Conservation (phyloP, 148 eudicot genomes). For the Heliosperma pusillum region DNA sequence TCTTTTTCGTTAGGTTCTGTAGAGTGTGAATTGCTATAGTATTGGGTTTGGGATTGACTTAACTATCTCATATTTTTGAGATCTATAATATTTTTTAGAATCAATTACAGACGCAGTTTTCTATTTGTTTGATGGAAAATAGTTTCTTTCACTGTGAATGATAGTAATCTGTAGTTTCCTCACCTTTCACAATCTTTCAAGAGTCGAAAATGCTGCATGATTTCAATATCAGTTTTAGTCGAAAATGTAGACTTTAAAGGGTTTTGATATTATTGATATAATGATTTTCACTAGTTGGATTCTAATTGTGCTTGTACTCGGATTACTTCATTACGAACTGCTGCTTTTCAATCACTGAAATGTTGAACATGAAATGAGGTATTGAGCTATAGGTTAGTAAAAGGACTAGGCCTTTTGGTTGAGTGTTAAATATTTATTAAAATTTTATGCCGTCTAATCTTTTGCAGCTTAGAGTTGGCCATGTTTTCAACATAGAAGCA, state of each 20-base stretch:
- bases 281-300: slow-evolving; percentile 7
- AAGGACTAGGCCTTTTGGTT: no score
- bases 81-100: neutral
- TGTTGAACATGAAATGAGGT: neutral
- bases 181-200: neutral
- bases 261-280: neutral
- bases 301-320: neutral
- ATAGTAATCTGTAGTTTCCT: neutral
- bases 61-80: neutral
- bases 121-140: neutral
- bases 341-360: neutral
- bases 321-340: neutral
- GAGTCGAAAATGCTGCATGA: neutral
- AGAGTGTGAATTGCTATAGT: neutral
- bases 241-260: neutral
- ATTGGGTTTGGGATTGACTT: neutral
- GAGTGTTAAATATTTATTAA: neutral
- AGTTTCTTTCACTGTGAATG: neutral
- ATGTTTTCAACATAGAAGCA: slow-evolving; percentile 87
- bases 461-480: slow-evolving; percentile 78
- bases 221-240: neutral
- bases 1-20: neutral
- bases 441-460: slow-evolving; percentile 15
- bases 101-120: neutral
- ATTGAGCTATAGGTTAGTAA: neutral